Conservation (phyloP, 2,329 filamentous ascomycete species). For the Phialocephala sp. region DNA sequence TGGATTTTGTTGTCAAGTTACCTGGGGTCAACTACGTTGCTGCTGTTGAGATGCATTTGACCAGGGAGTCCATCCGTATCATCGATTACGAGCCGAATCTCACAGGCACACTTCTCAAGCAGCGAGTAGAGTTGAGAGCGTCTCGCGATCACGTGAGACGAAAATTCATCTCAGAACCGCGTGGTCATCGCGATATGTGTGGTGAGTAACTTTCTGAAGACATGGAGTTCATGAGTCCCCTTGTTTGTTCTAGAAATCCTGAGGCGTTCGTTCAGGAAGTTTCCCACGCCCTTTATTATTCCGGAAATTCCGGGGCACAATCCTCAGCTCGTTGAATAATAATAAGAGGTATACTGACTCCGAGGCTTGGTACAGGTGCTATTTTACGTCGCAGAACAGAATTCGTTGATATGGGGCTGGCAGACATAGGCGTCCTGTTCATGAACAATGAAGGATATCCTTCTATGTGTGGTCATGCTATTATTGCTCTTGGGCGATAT, state of each 20-base stretch:
- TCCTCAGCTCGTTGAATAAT: no score
- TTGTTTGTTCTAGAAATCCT: no score
- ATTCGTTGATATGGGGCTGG: neutral
- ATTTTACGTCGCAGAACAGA: neutral
- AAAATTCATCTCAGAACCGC: neutral
- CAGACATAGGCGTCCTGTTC: slow-evolving; percentile 8
- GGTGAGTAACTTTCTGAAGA: neutral
- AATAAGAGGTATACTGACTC: no score
- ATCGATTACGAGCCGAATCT: neutral
- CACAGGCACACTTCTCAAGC: neutral
- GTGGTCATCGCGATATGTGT: neutral
- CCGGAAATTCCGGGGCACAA: no score
- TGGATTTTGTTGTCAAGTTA: neutral
- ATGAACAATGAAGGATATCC: slow-evolving; percentile 15
- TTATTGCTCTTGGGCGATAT: slow-evolving; percentile 7
- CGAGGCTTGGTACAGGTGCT: no score
- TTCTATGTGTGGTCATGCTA: slow-evolving; percentile 14
- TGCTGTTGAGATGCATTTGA: neutral
- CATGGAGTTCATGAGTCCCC: no score
- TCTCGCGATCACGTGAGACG: neutral
- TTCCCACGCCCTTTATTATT: no score
- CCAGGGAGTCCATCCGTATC: neutral
- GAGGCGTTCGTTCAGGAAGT: no score
- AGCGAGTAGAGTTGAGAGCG: neutral
- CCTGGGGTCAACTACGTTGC: neutral